A percentile compares a stretch with the other conserved stretches of the same genome.
Evolutionary conservation across 169 alveolate genomes (phyloP).

Genomic region (Plasmodium ovale): DNA sequence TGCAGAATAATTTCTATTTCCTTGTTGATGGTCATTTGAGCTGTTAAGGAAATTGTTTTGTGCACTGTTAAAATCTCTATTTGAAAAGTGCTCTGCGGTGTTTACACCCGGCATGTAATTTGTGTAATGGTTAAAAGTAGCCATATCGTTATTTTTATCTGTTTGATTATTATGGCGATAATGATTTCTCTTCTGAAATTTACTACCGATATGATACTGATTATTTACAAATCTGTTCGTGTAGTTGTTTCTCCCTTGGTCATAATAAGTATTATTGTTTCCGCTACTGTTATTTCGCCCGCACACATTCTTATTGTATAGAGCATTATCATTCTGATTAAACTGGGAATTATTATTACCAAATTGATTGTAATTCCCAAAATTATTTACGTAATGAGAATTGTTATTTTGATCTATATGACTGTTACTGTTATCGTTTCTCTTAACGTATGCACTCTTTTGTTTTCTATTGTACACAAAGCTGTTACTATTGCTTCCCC

Average conservation of each 20-base stretch:
- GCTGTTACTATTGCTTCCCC: neutral
- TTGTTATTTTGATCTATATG: neutral
- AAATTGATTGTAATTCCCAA: no score
- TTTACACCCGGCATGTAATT: neutral
- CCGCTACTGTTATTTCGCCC: neutral
- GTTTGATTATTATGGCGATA: neutral
- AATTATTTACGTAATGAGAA: neutral
- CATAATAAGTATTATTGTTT: neutral
- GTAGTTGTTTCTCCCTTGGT: neutral
- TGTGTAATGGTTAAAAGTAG: neutral
- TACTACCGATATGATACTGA: no score
- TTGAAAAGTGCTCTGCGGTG: neutral
- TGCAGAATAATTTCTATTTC: neutral
- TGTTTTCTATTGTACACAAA: neutral
- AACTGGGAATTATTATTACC: no score
- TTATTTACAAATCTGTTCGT: neutral
- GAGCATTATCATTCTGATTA: neutral
- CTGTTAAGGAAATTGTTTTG: no score
- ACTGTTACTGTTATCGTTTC: neutral
- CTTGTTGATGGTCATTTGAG: neutral
- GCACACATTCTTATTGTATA: neutral
- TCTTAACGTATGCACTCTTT: neutral
- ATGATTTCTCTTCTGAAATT: neutral
- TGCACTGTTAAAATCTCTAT: neutral
- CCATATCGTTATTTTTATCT: neutral